Conservation (phyloP, 23 red algal species). For the Cyanidiococcus yangmingshanensis region DNA sequence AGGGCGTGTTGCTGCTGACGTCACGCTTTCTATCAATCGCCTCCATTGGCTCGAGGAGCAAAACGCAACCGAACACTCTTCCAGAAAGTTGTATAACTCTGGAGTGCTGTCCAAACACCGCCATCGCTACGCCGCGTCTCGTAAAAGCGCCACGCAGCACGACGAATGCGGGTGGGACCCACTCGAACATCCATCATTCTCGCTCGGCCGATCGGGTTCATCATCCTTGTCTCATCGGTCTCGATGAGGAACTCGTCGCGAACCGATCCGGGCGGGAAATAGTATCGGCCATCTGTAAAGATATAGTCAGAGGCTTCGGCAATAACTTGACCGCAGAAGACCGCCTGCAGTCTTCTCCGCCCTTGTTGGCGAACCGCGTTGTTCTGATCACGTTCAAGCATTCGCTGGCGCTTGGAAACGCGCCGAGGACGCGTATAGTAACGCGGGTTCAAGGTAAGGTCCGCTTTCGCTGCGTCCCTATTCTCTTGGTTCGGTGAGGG, state of each 20-base stretch:
- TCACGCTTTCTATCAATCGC: not conserved
- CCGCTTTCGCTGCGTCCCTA: not conserved
- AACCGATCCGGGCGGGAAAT: slow-evolving; percentile 14
- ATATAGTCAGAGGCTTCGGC: not conserved
- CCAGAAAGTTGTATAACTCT: not conserved
- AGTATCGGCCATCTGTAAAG: slow-evolving; percentile 2
- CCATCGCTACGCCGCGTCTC: slow-evolving; percentile 6
- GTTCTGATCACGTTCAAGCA: not conserved
- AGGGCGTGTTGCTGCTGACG: too few species aligned
- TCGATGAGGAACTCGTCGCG: not conserved
- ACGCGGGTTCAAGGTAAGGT: not conserved
- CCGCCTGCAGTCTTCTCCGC: not conserved
- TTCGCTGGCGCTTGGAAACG: not conserved
- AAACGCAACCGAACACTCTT: not conserved
- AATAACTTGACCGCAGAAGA: not conserved
- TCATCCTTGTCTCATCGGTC: not conserved
- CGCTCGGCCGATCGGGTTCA: slow-evolving; percentile 8
- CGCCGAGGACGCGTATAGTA: not conserved
- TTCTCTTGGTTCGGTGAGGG: too few species aligned
- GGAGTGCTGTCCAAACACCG: not conserved
- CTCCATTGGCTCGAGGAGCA: not conserved
- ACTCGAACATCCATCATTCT: not conserved
- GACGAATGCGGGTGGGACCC: not conserved
- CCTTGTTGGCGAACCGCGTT: not conserved
- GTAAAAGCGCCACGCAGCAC: slow-evolving; percentile 5